Base-by-base conservation (phyloP, 305 asterid genomes). In the Fraxinus angustifolia region DNA sequence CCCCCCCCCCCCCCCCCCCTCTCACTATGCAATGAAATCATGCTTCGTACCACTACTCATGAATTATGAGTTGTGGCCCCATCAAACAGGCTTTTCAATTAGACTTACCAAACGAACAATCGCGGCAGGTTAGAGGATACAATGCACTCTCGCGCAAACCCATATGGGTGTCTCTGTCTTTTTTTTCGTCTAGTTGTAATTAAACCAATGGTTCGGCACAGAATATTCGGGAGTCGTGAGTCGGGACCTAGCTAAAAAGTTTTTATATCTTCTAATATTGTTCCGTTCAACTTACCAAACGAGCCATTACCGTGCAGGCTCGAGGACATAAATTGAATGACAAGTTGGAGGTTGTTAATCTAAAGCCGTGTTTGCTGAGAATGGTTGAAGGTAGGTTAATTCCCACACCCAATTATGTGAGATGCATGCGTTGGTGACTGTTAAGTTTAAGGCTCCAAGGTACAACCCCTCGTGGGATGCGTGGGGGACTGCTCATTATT, bases 301-400 rank as follows among this genome's bases (percentile, higher is more conserved):
- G 73, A 0, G 35, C 0, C 34, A 11, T 23, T 65, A 26, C 16
- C 4, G n/a, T 45, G 75, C 94, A 96, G 99, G 99, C 89, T 21
- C 92, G 86, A 78, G 99, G 99, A 53, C 92, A 81, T 73, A 91
- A 87, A 48, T 81, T 96, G 90, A 89, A 78, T 87, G 97, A 96
- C 83, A 94, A 89, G 86, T 56, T 90, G 76, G 99, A 94, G 83
- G 92, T 93, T 67, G 93, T 88, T 79, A 85, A 87, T 48, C 91
- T 96, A 75, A 96, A 92, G 88, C 99, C 99, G 50, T 92, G 97
- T 83, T 78, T 89, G 88, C 90, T 96, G 82, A 92, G 82, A 84
- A 93, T 96, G 90, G 97, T 91, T 87, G 98, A 93, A 92, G 99
- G 99, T 96, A 87, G 95, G 96, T 91, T 35, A 67, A 7, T 12